A percentile compares a stretch with the other conserved stretches of the same genome.
phyloP scores from a whole-genome alignment of 1,284 basidiomycete genomes.

The Vanrija humicola region DNA sequence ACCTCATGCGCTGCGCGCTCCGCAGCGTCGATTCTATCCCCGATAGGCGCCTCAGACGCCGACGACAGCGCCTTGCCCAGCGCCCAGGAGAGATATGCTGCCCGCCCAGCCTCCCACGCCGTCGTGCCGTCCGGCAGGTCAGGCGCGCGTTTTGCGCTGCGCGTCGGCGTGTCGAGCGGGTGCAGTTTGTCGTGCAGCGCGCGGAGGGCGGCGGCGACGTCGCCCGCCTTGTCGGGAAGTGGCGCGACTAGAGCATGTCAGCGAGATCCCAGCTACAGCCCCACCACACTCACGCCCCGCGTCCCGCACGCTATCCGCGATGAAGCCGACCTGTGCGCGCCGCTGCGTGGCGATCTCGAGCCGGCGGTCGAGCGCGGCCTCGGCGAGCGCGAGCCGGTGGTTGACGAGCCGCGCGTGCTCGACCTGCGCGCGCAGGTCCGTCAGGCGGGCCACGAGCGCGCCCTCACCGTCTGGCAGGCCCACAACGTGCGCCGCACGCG shows the following conservation, averaged over 20 bases:
- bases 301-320: conserved; percentile 30
- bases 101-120: conserved; percentile 46
- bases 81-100: conserved; percentile 48
- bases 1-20: conserved; percentile 21
- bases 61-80: conserved; percentile 26
- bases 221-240: conserved; percentile 27
- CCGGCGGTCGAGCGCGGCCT: conserved; percentile 37
- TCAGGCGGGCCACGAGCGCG: conserved; percentile 29
- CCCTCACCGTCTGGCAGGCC: conserved; percentile 32
- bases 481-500: conserved; percentile 41
- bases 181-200: conserved; percentile 31
- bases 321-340: conserved; percentile 44
- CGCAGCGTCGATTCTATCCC: conserved; percentile 12
- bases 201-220: conserved; percentile 22
- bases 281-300: conserved; percentile 29
- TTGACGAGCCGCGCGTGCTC: conserved; percentile 42
- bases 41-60: conserved; percentile 5
- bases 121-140: background rate
- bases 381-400: conserved; percentile 35
- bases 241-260: conserved; percentile 31
- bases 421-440: conserved; percentile 37
- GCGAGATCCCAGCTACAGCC: background rate
- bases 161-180: conserved; percentile 23
- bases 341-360: conserved; percentile 38
- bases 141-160: background rate